These are phyloP conservation scores for Hordeum marinum DNA, from an alignment of 176 grass and related monocot species.

Conservation along the genomic window DNA sequence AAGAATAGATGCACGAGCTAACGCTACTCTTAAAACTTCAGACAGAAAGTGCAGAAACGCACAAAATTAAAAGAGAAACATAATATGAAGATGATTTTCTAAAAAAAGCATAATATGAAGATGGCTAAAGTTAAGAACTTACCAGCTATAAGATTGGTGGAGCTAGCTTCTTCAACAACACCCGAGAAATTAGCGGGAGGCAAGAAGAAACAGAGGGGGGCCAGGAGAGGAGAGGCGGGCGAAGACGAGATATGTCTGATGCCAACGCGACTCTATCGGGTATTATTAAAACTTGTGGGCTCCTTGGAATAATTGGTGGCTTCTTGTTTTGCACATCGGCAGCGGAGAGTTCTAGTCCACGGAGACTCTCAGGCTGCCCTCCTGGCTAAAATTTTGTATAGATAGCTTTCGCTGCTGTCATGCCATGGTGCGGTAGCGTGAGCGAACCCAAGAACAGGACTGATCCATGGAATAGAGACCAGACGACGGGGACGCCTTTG, in stretches of 20 bases:
- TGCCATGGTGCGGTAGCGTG: slow-evolving; percentile 17
- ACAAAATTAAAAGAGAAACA: neutral
- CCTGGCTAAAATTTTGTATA: neutral
- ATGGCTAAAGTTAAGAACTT: neutral
- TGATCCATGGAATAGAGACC: neutral
- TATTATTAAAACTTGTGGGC: slow-evolving; percentile 24
- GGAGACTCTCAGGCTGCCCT: slow-evolving; percentile 21
- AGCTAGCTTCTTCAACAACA: neutral
- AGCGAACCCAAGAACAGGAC: slow-evolving; percentile 1
- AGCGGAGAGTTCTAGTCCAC: slow-evolving; percentile 7
- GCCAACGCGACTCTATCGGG: neutral
- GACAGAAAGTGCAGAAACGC: neutral
- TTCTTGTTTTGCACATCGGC: slow-evolving; percentile 20
- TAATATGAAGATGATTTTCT: no score
- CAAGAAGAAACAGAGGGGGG: slow-evolving; percentile 10
- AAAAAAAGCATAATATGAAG: no score
- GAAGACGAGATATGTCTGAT: neutral
- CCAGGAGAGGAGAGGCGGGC: neutral
- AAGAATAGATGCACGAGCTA: neutral
- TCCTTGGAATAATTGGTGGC: neutral
- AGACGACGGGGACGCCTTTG: neutral
- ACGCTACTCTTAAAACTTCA: neutral
- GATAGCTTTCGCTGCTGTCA: slow-evolving; percentile 16
- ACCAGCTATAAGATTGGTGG: neutral
- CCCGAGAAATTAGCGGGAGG: neutral